Evolutionary conservation across 768 basidiomycete species (phyloP).

Genomic region (Asterophora parasitica): DNA sequence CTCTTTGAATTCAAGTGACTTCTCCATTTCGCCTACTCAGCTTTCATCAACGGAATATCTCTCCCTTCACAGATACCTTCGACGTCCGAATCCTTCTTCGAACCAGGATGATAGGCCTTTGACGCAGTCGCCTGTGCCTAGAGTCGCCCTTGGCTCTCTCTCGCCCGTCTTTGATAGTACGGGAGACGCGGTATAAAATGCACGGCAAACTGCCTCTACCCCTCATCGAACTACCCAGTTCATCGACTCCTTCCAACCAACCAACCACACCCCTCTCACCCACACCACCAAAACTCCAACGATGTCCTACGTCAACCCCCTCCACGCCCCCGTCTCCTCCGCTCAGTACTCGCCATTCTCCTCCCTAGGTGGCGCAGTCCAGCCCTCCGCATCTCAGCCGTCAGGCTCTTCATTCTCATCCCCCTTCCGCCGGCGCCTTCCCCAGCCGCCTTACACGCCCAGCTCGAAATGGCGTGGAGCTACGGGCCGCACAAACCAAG

Average conservation of each 20-base stretch:
- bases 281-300: neutral
- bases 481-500: constrained; percentile 19
- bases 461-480: constrained; percentile 20
- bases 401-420: constrained; percentile 20
- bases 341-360: constrained; percentile 24
- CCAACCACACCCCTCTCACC: too few species aligned
- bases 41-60: too few species aligned
- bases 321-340: constrained; percentile 35
- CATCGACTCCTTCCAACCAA: neutral
- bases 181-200: too few species aligned
- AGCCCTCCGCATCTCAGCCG: neutral
- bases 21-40: too few species aligned
- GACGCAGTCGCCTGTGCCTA: too few species aligned
- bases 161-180: neutral
- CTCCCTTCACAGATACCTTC: too few species aligned
- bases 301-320: constrained; percentile 41
- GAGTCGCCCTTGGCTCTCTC: neutral
- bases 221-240: neutral
- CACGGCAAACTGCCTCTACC: too few species aligned
- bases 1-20: too few species aligned
- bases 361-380: constrained; percentile 23
- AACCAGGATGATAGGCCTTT: too few species aligned
- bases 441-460: constrained; percentile 26
- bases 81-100: too few species aligned
- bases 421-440: constrained; percentile 32